These are phyloP conservation scores for Neoscytalidium dimidiatum DNA, from an alignment of 2,329 filamentous ascomycete genomes.

Conservation along the genomic window DNA sequence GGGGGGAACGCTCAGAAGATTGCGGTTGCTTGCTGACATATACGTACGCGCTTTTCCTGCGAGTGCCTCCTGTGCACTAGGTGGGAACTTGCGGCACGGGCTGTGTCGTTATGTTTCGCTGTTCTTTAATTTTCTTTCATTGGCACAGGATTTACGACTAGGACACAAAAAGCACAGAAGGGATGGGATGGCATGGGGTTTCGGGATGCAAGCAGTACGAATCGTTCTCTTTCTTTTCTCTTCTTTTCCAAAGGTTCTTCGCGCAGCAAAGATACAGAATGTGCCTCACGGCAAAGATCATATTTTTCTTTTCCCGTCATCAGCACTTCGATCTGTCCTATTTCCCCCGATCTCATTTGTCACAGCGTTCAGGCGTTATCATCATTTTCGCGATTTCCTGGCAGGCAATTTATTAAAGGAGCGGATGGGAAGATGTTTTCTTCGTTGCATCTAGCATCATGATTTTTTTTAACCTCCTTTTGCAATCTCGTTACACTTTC, in stretches of 20 bases:
- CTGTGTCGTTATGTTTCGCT: too few species aligned
- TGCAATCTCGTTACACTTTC: neutral
- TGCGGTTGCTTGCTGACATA: too few species aligned
- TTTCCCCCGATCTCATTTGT: neutral
- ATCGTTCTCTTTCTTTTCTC: too few species aligned
- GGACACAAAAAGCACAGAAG: neutral
- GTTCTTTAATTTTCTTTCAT: neutral
- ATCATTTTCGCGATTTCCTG: neutral
- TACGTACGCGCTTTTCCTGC: too few species aligned
- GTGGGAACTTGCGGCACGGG: too few species aligned
- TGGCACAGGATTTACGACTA: neutral
- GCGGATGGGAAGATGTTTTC: neutral
- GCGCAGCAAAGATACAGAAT: neutral
- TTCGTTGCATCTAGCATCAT: neutral
- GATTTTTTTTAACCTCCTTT: neutral
- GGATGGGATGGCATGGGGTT: neutral
- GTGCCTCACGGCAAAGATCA: slow-evolving; percentile 2
- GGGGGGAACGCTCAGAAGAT: too few species aligned
- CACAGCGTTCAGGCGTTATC: neutral
- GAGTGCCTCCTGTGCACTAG: too few species aligned
- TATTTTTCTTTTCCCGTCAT: neutral
- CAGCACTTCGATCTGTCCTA: neutral
- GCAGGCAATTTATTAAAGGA: neutral
- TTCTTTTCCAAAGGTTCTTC: too few species aligned
- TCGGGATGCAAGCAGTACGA: too few species aligned